Evolutionary conservation across 768 basidiomycete species (phyloP).

Genomic region (Tulasnella sp.): DNA sequence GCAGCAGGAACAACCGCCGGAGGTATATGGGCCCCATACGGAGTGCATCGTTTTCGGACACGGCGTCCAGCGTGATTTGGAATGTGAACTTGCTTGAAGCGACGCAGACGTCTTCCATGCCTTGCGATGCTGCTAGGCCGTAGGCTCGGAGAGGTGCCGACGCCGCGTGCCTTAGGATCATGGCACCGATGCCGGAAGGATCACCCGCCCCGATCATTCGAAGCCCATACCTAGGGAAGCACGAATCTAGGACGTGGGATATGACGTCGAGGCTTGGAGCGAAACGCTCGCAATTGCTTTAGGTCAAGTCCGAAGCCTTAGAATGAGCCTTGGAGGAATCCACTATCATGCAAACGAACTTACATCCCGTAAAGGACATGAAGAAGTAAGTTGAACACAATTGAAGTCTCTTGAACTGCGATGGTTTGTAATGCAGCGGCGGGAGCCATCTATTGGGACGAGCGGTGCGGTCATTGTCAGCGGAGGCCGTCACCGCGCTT

Average conservation of each 20-base stretch:
- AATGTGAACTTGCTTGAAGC: conserved; percentile 64
- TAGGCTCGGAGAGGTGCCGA: conserved; percentile 60
- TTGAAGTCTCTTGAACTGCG: conserved; percentile 41
- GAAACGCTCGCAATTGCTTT: conserved; percentile 8
- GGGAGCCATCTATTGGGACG: no score
- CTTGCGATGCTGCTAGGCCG: conserved; percentile 51
- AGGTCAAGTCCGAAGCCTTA: background rate
- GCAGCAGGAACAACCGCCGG: conserved; percentile 70
- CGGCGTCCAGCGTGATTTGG: conserved; percentile 50
- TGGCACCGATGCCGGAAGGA: background rate
- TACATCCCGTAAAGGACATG: conserved; percentile 12
- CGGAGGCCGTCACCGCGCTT: background rate
- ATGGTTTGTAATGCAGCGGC: conserved; percentile 34
- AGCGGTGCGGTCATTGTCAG: conserved; percentile 26
- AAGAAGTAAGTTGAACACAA: conserved; percentile 15
- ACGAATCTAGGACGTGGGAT: conserved; percentile 40
- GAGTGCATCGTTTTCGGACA: conserved; percentile 59
- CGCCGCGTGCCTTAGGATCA: conserved; percentile 57
- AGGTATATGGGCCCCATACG: conserved; percentile 66
- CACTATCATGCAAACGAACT: background rate
- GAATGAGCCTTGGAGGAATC: background rate
- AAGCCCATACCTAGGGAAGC: conserved; percentile 48
- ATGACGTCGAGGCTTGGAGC: conserved; percentile 40
- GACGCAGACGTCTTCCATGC: conserved; percentile 63
- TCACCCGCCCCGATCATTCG: conserved; percentile 28